These are phyloP conservation scores for Coemansia sp. DNA, from an alignment of 192 early-diverging fungal species.

Conservation along the genomic window DNA sequence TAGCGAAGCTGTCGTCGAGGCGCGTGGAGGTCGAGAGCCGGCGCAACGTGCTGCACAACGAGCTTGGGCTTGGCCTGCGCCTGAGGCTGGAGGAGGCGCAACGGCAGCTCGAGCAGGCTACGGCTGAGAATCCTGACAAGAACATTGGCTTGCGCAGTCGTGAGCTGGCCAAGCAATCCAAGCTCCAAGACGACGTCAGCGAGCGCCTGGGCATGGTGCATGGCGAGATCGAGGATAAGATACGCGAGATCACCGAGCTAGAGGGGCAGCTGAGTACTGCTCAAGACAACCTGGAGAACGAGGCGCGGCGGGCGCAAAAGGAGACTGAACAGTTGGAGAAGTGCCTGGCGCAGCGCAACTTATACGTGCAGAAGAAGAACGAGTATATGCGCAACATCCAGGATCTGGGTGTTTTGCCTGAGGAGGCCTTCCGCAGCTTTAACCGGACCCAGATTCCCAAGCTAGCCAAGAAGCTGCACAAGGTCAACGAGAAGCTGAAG, in stretches of 20 bases:
- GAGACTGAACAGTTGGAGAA: constrained; percentile 62
- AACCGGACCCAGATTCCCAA: constrained; percentile 50
- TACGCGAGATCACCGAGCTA: constrained; percentile 48
- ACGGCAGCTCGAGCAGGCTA: constrained; percentile 59
- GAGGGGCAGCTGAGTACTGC: constrained; percentile 48
- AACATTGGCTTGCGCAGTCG: constrained; percentile 36
- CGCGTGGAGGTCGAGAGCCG: constrained; percentile 66
- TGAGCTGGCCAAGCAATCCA: constrained; percentile 33
- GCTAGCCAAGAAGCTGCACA: constrained; percentile 66
- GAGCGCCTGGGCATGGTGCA: constrained; percentile 35
- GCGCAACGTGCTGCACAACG: constrained; percentile 71
- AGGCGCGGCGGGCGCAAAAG: constrained; percentile 29
- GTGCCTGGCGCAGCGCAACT: constrained; percentile 66
- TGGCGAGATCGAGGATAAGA: constrained; percentile 41
- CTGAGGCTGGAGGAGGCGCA: constrained; percentile 66
- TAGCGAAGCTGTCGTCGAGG: constrained; percentile 55
- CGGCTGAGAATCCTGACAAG: constrained; percentile 52
- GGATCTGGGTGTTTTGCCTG: constrained; percentile 92
- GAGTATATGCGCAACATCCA: constrained; percentile 83
- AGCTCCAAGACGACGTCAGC: constrained; percentile 25
- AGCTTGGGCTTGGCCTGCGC: constrained; percentile 67
- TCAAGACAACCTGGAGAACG: constrained; percentile 25
- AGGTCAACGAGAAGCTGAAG: constrained; percentile 81
- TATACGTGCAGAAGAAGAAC: constrained; percentile 82
- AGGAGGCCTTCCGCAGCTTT: constrained; percentile 79